Conservation (phyloP, 129 eudicot genomes). For the Tagetes patula region DNA sequence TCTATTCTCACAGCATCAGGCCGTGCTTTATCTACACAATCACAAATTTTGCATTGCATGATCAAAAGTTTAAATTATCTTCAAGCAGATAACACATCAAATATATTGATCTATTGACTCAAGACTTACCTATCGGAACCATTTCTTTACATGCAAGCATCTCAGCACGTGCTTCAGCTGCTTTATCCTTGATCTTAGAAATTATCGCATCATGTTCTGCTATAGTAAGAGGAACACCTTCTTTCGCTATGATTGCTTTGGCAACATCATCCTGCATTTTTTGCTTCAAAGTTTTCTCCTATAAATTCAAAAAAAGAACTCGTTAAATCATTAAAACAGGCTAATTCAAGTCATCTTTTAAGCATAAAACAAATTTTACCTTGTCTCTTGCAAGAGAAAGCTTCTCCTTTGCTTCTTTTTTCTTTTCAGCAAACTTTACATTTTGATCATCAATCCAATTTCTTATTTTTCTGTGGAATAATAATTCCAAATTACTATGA, state of each 20-base stretch:
- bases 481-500: background rate
- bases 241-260: slow-evolving; percentile 48
- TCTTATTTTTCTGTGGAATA: slow-evolving; percentile 56
- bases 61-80: too few relatives aligned
- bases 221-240: slow-evolving; percentile 62
- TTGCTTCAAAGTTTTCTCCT: slow-evolving; percentile 66
- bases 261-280: slow-evolving; percentile 63
- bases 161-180: slow-evolving; percentile 66
- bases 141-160: slow-evolving; percentile 49
- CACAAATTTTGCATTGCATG: background rate
- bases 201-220: slow-evolving; percentile 62
- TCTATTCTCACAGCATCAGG: slow-evolving; percentile 59
- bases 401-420: slow-evolving; percentile 54
- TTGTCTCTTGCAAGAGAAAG: slow-evolving; percentile 54
- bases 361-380: slow-evolving; percentile 39
- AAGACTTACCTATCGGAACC: slow-evolving; percentile 46
- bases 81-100: too few relatives aligned
- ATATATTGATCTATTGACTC: background rate
- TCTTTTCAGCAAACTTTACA: slow-evolving; percentile 45
- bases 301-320: slow-evolving; percentile 14
- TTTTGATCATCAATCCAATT: slow-evolving; percentile 65
- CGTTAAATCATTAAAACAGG: slow-evolving; percentile 16
- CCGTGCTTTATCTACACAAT: slow-evolving; percentile 44
- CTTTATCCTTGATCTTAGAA: slow-evolving; percentile 41
- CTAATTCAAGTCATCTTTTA: background rate